phyloP scores from a whole-genome alignment of 2,329 filamentous ascomycete genomes.

The Phyllosticta capitalensis region DNA sequence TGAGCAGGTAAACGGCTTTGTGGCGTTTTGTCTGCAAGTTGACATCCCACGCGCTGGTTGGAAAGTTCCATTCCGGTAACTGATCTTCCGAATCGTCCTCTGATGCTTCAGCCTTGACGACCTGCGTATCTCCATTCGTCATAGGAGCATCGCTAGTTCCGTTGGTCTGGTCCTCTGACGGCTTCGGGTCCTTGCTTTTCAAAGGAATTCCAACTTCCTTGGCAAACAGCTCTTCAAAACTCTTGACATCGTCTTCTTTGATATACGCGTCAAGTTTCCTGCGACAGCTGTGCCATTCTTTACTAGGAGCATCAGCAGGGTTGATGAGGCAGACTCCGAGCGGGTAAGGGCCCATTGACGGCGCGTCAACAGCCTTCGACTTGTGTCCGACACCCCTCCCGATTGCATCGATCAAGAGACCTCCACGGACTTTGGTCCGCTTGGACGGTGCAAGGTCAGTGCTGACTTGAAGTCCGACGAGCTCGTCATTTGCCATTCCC shows the following conservation, averaged over 20 bases:
- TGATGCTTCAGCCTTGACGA: constrained; percentile 3
- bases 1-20: constrained; percentile 49
- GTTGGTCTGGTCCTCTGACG: neutral
- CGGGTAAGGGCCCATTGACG: neutral
- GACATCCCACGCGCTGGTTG: constrained; percentile 21
- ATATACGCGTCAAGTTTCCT: constrained; percentile 29
- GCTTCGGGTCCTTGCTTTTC: neutral
- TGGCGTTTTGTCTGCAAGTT: constrained; percentile 53
- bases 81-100: constrained; percentile 1
- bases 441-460: constrained; percentile 23
- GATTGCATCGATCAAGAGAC: constrained; percentile 63
- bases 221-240: constrained; percentile 34
- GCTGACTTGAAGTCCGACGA: constrained; percentile 55
- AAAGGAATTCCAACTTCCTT: constrained; percentile 28
- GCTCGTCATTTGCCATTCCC: constrained; percentile 51
- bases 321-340: constrained; percentile 9
- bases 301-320: constrained; percentile 2
- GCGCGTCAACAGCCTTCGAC: neutral
- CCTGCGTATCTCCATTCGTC: constrained; percentile 1
- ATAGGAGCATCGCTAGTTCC: neutral
- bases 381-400: constrained; percentile 47
- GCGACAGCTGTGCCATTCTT: constrained; percentile 20
- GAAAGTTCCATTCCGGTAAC: constrained; percentile 40
- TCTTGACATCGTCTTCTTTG: constrained; percentile 14
- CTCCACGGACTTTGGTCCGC: constrained; percentile 31